These are phyloP conservation scores for Chytridium lagenaria DNA, from an alignment of 371 early-diverging fungal genomes.

Conservation along the genomic window DNA sequence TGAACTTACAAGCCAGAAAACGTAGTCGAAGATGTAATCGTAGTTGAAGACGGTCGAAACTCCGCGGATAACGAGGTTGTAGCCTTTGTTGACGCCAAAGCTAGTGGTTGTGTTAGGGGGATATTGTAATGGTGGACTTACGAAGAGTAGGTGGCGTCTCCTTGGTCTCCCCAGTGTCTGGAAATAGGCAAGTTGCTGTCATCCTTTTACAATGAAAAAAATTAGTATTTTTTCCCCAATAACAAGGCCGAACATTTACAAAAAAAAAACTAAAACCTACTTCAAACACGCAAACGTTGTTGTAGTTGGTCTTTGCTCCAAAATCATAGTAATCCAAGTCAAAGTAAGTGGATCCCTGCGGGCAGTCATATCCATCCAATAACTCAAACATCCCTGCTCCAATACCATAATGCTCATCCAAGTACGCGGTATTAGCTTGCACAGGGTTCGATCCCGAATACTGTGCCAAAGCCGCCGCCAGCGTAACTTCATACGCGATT, in stretches of 20 bases:
- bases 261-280: background rate
- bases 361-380: constrained; percentile 28
- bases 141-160: background rate
- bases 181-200: background rate
- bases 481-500: constrained; percentile 24
- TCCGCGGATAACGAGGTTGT: constrained; percentile 16
- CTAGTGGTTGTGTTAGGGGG: background rate
- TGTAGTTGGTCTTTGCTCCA: constrained; percentile 5
- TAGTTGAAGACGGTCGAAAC: constrained; percentile 24
- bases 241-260: background rate
- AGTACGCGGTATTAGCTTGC: constrained; percentile 22
- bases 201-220: background rate
- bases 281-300: constrained; percentile 9
- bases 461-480: constrained; percentile 28
- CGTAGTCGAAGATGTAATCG: constrained; percentile 32
- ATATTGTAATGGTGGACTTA: background rate
- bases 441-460: constrained; percentile 30
- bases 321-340: constrained; percentile 23
- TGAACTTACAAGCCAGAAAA: constrained; percentile 19
- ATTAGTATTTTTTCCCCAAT: background rate
- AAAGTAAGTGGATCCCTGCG: constrained; percentile 21
- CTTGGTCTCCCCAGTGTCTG: constrained; percentile 13
- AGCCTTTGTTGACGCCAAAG: constrained; percentile 17
- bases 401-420: constrained; percentile 20
- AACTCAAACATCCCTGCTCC: constrained; percentile 22